These are phyloP conservation scores for Pyricularia grisea DNA, from an alignment of 2,329 filamentous ascomycete genomes.

Conservation along the genomic window DNA sequence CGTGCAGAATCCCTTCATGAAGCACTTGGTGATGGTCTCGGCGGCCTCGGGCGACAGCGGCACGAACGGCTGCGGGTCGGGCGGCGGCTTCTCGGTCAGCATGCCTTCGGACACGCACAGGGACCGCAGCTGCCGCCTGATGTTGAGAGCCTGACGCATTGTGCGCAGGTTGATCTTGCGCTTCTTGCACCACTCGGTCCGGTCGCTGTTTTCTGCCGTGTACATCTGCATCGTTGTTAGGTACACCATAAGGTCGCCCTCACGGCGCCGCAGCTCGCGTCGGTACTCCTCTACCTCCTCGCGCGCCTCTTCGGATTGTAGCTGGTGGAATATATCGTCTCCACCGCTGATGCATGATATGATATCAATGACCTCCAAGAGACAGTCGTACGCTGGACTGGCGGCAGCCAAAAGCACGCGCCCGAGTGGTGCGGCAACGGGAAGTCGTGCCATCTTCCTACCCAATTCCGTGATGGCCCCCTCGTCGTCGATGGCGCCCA, in stretches of 20 bases:
- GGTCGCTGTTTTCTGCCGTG: slow-evolving; percentile 41
- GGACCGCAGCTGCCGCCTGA: slow-evolving; percentile 50
- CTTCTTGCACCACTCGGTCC: slow-evolving; percentile 47
- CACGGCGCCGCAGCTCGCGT: slow-evolving; percentile 45
- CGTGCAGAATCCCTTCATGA: slow-evolving; percentile 50
- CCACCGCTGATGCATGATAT: slow-evolving; percentile 55
- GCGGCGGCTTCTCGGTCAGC: slow-evolving; percentile 30
- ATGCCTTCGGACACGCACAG: slow-evolving; percentile 45
- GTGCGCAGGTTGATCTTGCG: slow-evolving; percentile 49
- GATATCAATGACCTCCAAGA: slow-evolving; percentile 79
- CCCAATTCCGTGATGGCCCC: slow-evolving; percentile 69
- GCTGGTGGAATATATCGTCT: slow-evolving; percentile 52
- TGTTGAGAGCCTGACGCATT: slow-evolving; percentile 53
- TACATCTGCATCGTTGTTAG: slow-evolving; percentile 55
- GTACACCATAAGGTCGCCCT: slow-evolving; percentile 57
- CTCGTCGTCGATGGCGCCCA: slow-evolving; percentile 64
- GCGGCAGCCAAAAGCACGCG: slow-evolving; percentile 76
- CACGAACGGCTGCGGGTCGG: slow-evolving; percentile 46
- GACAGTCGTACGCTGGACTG: slow-evolving; percentile 58
- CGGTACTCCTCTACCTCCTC: slow-evolving; percentile 44
- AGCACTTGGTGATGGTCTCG: slow-evolving; percentile 47
- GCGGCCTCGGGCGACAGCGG: slow-evolving; percentile 45
- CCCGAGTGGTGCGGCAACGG: slow-evolving; percentile 71
- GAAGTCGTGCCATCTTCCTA: slow-evolving; percentile 69
- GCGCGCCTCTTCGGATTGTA: slow-evolving; percentile 46